These are phyloP conservation scores for Rhizopus microsporus DNA, from an alignment of 371 early-diverging fungal genomes.

Conservation along the genomic window DNA sequence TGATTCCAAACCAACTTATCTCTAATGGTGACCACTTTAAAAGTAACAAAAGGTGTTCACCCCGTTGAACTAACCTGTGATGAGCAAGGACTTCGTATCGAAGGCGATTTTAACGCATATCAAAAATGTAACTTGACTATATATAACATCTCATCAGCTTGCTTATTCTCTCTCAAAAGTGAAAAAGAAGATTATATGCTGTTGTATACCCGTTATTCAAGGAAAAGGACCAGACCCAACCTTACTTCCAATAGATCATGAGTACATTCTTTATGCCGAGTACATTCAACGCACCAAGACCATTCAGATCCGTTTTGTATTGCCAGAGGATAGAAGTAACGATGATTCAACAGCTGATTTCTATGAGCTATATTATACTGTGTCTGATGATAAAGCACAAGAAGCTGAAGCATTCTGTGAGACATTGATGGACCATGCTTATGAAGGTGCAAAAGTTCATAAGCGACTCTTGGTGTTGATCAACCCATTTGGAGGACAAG, in stretches of 20 bases:
- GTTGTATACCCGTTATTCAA: slow-evolving; percentile 28
- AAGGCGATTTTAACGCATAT: slow-evolving; percentile 40
- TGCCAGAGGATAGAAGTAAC: slow-evolving; percentile 38
- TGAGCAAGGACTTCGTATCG: slow-evolving; percentile 49
- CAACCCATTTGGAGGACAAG: slow-evolving; percentile 80
- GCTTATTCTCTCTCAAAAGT: not conserved
- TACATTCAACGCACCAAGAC: slow-evolving; percentile 29
- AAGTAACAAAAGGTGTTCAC: slow-evolving; percentile 34
- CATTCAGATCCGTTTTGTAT: slow-evolving; percentile 36
- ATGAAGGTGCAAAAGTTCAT: slow-evolving; percentile 32
- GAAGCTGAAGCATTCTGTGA: slow-evolving; percentile 35
- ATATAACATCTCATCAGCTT: not conserved
- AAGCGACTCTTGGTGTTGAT: slow-evolving; percentile 61
- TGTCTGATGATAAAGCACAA: slow-evolving; percentile 20
- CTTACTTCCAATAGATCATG: slow-evolving; percentile 38
- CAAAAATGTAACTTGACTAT: slow-evolving; percentile 27
- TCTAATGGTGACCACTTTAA: slow-evolving; percentile 32
- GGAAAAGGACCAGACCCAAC: slow-evolving; percentile 36
- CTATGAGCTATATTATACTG: slow-evolving; percentile 35
- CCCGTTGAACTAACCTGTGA: slow-evolving; percentile 41
- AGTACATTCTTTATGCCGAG: slow-evolving; percentile 30
- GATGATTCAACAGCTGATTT: slow-evolving; percentile 36
- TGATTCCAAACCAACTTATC: not conserved
- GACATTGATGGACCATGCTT: slow-evolving; percentile 29
- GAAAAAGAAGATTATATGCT: slow-evolving; percentile 22